Conservation (phyloP, 2,329 filamentous ascomycete genomes). For the Pseudogymnoascus sp. region DNA sequence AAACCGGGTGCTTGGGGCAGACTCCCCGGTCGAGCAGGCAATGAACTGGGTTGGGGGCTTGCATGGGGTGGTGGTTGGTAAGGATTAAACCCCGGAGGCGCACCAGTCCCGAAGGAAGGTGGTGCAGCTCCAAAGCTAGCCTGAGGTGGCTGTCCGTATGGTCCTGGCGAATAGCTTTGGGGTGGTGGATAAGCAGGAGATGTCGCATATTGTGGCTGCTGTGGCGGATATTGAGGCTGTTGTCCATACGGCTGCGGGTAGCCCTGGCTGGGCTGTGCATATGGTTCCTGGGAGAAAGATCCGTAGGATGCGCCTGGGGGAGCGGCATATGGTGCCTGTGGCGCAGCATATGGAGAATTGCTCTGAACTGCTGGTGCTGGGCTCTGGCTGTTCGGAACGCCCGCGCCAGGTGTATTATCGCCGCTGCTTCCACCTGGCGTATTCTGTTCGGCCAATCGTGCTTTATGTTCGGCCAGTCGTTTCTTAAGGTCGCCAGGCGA, state of each 20-base stretch:
- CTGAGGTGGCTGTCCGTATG: slow-evolving; percentile 23
- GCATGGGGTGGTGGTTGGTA: slow-evolving; percentile 36
- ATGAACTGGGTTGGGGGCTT: slow-evolving; percentile 30
- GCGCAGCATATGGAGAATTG: slow-evolving; percentile 26
- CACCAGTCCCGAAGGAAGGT: slow-evolving; percentile 33
- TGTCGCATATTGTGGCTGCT: slow-evolving; percentile 26
- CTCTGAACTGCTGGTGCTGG: slow-evolving; percentile 37
- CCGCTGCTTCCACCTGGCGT: slow-evolving; percentile 47
- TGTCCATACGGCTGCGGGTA: slow-evolving; percentile 34
- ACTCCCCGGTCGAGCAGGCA: slow-evolving; percentile 40
- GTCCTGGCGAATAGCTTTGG: slow-evolving; percentile 26
- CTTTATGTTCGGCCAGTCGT: slow-evolving; percentile 68
- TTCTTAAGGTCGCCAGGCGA: slow-evolving; percentile 68
- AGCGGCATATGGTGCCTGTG: slow-evolving; percentile 12
- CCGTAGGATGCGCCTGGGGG: slow-evolving; percentile 26
- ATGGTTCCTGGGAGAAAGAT: slow-evolving; percentile 29
- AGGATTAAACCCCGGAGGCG: slow-evolving; percentile 35
- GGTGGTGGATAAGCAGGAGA: slow-evolving; percentile 27
- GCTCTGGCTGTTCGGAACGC: slow-evolving; percentile 35
- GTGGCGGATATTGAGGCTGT: slow-evolving; percentile 28
- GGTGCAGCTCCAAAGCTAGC: slow-evolving; percentile 24
- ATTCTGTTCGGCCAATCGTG: slow-evolving; percentile 53
- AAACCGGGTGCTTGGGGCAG: slow-evolving; percentile 48
- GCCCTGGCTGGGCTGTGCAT: slow-evolving; percentile 31
- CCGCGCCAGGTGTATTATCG: slow-evolving; percentile 42